Conservation (phyloP, 306 rosid species). For the Luffa aegyptiaca region DNA sequence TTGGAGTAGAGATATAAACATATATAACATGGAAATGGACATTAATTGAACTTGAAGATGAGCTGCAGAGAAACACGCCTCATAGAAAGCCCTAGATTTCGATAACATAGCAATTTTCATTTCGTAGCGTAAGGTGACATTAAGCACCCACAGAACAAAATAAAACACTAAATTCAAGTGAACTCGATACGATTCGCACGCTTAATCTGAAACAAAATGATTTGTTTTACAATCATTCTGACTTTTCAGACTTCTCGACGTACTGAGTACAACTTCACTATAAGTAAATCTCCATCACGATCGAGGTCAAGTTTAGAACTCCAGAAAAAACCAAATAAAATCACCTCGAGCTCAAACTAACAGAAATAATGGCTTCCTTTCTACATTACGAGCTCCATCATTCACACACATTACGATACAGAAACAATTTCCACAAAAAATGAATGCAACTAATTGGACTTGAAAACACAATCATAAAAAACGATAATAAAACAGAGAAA, state of each 20-base stretch:
- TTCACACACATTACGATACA: neutral
- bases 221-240: neutral
- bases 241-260: neutral
- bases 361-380: neutral
- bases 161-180: neutral
- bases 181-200: neutral
- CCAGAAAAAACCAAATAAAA: neutral
- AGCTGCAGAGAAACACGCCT: neutral
- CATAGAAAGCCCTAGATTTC: neutral
- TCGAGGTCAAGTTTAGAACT: neutral
- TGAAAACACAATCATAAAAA: neutral
- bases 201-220: neutral
- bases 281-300: neutral
- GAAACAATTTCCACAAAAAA: neutral
- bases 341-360: neutral
- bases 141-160: neutral
- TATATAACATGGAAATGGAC: neutral
- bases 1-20: neutral
- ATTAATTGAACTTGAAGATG: neutral
- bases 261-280: neutral
- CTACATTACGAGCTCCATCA: neutral
- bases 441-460: neutral
- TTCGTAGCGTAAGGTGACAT: neutral
- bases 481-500: neutral
- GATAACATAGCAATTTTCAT: neutral